phyloP scores from a whole-genome alignment of 1,284 basidiomycete species.

The Neonothopanus nambi region DNA sequence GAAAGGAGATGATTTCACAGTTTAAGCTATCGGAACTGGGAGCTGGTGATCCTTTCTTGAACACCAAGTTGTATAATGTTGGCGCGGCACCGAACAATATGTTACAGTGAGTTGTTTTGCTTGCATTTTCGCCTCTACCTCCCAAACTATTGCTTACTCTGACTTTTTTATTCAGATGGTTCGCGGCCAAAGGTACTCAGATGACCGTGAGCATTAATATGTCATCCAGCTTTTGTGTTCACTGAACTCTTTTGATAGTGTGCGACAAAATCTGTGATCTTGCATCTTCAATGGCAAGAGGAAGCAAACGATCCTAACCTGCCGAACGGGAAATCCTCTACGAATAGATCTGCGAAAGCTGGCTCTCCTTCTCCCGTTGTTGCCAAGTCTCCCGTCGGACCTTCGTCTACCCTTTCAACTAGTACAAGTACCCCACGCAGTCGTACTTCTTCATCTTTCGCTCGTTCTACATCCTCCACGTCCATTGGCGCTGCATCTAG shows the following conservation, averaged over 20 bases:
- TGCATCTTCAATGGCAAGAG: slow-evolving; percentile 88
- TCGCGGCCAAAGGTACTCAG: slow-evolving; percentile 85
- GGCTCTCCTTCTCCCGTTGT: slow-evolving; percentile 22
- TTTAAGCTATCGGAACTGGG: slow-evolving; percentile 84
- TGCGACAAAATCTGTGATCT: slow-evolving; percentile 84
- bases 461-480: slow-evolving; percentile 47
- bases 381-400: neutral
- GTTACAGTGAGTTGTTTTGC: slow-evolving; percentile 62
- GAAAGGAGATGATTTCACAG: slow-evolving; percentile 87
- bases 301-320: slow-evolving; percentile 35
- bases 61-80: slow-evolving; percentile 69
- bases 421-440: neutral
- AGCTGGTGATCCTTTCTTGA: slow-evolving; percentile 62
- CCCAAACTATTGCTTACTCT: slow-evolving; percentile 3
- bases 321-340: slow-evolving; percentile 22
- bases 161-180: slow-evolving; percentile 57
- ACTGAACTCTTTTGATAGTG: slow-evolving; percentile 49
- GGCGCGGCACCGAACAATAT: slow-evolving; percentile 80
- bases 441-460: slow-evolving; percentile 38
- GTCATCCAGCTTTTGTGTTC: neutral
- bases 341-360: slow-evolving; percentile 20
- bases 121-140: neutral
- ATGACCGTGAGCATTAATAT: slow-evolving; percentile 68
- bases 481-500: slow-evolving; percentile 38
- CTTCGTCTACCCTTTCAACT: neutral